Percentiles rank a stretch among this genome's conserved stretches.
Evolutionary conservation across 2,329 filamentous ascomycete genomes (phyloP).

Genomic region (Myriosclerotinia scirpicola): DNA sequence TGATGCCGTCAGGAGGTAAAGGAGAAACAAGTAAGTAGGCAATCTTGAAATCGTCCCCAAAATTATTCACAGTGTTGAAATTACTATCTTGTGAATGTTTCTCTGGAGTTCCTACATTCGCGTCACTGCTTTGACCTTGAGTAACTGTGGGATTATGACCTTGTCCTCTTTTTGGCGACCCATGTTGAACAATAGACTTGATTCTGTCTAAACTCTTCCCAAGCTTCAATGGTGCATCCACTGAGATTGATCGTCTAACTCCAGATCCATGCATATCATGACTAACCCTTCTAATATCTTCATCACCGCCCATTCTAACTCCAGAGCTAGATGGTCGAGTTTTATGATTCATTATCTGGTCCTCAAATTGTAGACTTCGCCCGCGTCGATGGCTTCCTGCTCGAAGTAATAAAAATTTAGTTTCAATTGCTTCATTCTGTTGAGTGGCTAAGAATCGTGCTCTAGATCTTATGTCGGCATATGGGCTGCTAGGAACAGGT

Average conservation of each 20-base stretch:
- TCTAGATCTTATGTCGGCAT: conserved; percentile 67
- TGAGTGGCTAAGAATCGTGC: conserved; percentile 67
- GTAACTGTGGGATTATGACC: neutral
- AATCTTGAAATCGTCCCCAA: conserved; percentile 40
- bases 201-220: conserved; percentile 46
- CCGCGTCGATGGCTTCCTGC: conserved; percentile 25
- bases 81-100: neutral
- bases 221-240: conserved; percentile 41
- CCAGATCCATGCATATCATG: conserved; percentile 38
- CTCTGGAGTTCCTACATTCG: neutral
- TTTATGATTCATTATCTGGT: conserved; percentile 29
- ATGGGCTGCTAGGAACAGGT: conserved; percentile 56
- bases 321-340: conserved; percentile 31
- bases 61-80: neutral
- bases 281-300: conserved; percentile 42
- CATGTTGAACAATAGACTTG: conserved; percentile 34
- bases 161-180: conserved; percentile 16
- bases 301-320: conserved; percentile 39
- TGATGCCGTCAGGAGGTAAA: conserved; percentile 51
- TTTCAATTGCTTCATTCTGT: conserved; percentile 47
- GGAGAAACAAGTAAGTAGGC: conserved; percentile 70
- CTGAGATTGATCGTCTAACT: conserved; percentile 33
- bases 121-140: neutral
- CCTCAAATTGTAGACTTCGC: conserved; percentile 28
- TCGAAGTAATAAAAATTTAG: conserved; percentile 28